Base-by-base conservation (phyloP, 2,329 filamentous ascomycete species). In the Colletotrichum horii region DNA sequence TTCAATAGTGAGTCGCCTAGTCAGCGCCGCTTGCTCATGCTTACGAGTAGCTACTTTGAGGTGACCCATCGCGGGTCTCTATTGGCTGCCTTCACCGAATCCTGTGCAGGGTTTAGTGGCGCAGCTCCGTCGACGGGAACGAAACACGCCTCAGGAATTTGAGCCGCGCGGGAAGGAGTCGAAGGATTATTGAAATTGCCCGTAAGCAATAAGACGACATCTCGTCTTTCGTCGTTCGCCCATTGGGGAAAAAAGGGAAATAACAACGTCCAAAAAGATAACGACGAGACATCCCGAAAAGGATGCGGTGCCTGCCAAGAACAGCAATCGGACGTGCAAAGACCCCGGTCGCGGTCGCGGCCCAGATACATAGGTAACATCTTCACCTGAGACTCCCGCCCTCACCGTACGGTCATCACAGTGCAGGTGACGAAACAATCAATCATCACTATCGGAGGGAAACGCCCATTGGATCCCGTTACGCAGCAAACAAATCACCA, bases 301-400 rank as follows among this genome's bases (percentile, higher is more conserved):
- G 43, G 43, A 48, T 48, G 11, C n/a, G 43, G 43, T 48, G 19
- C 43, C 43, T 48, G 43, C 43, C 43, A 48, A 48, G 43, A 48
- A 48, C 43, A 48, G 43, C 26, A 58, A 58, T 58, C 26, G 26
- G 26, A 24, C 24, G 26, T 28, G 55, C 2, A 58, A 28, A 14
- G n/a, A 43, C n/a, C 19, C 19, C 34, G 61, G 30, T 64, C 61
- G 24, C n/a, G 19, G 60, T 38, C 60, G 22, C 32, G 32, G 34
- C 11, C 28, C 60, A 34, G 28, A 36, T 56, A 30, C 32, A 55
- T 0, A 60, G 55, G 52, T n/a, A 22, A 26, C 19, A 61, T 70
- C 19, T 62, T 62, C 67, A 70, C 67, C 67, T 70, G 67, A 70
- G 67, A 70, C 67, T 55, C 67, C 36, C 56, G 67, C 22, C 24